Evolutionary conservation across 352 stramenopile species (phyloP), one percentile per base, ranked within the genome.

Genomic region (Phytophthora litchii): DNA sequence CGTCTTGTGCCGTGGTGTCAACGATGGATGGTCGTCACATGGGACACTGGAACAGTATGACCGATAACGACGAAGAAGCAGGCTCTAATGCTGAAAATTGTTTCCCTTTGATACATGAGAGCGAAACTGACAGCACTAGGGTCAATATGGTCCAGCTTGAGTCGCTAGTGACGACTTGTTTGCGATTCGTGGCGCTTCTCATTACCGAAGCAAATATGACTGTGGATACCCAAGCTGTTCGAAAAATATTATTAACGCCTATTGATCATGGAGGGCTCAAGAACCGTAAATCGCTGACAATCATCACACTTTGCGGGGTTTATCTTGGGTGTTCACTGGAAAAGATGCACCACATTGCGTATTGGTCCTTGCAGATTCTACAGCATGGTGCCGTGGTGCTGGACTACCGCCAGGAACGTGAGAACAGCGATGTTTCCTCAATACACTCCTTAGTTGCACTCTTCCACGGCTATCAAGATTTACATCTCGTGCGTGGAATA

Each of bases 401-500:
- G 25, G 60, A 78, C 47, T 64, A 54, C 31, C 56, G 61, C 36
- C 12, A 63, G 20, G 60, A 70, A 16, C 44, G 48, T 41, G 56
- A 66, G 32, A 63, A 21, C 13, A 5, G 25, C 13, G 46, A 57
- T 46, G 9, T 68, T 12, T 58, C 52, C 11, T 72, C 56, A 11
- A 75, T 73, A 41, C 75, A 77, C 21, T 88, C 81, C 11, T 51
- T 91, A 0, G 67, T 83, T 19, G 64, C 78, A 10, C 60, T 86
- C 7, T 88, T 89, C 47, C 67, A 72, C 35, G 68, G 72, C 14
- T 52, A 66, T n/a, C 45, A 67, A 10, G 71, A 88, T 19, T 61
- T 88, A 34, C 12, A 59, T 46, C 36, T 64, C 8, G 47, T 91
- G 17, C 68, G 79, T 17, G 64, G 72, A 37, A 59, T 62, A 3